Conservation (phyloP, 2,329 filamentous ascomycete species). For the Lachnellula hyalina region DNA sequence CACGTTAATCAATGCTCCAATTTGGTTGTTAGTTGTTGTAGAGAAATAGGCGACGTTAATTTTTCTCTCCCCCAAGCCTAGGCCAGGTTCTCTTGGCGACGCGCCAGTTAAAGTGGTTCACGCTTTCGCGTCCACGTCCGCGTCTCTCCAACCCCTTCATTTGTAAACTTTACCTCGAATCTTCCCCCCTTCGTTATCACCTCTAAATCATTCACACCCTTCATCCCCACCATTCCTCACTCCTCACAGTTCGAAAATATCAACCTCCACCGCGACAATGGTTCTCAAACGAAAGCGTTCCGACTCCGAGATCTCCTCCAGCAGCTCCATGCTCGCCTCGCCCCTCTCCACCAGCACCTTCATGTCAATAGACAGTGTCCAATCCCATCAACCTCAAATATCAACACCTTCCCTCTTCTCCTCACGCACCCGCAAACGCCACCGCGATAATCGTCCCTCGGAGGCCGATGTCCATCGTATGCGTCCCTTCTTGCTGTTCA, state of each 20-base stretch:
- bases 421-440: conserved; percentile 56
- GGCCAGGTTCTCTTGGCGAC: background rate
- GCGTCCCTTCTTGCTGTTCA: conserved; percentile 2
- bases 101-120: background rate
- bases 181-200: background rate
- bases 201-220: background rate
- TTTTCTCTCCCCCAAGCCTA: too few species aligned
- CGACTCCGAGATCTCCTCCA: conserved; percentile 49
- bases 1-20: too few species aligned
- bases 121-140: background rate
- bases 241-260: background rate
- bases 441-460: conserved; percentile 53
- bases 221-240: background rate
- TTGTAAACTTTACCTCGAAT: background rate
- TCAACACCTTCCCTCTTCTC: conserved; percentile 41
- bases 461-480: conserved; percentile 40
- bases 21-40: too few species aligned
- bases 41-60: background rate
- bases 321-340: conserved; percentile 39
- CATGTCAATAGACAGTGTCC: conserved; percentile 31
- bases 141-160: background rate
- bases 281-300: conserved; percentile 60
- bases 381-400: conserved; percentile 26
- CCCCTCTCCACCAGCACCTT: conserved; percentile 31
- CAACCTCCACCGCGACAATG: conserved; percentile 33